Evolutionary conservation across 1,284 basidiomycete species (phyloP), one percentile per base, ranked within the genome.

Genomic region (Agaricales sp.): DNA sequence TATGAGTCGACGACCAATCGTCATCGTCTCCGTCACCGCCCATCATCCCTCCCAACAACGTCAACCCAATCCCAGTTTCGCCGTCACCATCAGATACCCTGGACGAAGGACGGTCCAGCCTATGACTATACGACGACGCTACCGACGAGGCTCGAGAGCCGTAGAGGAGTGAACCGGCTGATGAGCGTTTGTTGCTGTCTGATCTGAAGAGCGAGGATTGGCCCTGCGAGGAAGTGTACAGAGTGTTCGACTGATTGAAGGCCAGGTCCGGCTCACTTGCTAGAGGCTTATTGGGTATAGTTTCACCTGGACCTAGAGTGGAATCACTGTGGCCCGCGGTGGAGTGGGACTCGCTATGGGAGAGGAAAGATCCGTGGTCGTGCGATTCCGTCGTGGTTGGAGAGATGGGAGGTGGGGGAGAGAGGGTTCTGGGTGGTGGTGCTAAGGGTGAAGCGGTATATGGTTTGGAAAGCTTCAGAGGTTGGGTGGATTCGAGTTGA

Each of bases 1-100:
- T 48, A 38, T 55, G 54, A 35, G 50, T 54, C 45, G 48, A 51
- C 19, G 53, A 60, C 52, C 58, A 61, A 49, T 37, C 44, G 18
- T 46, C 49, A 22, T 51, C 50, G 11, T 51, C 53, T 18, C 49
- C 52, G 11, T 53, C 54, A 45, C 50, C 54, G 26, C 47, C 50
- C 8, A 44, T 46, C 16, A 53, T 24, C 46, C 45, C 45, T 24
- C 52, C 30, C 41, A 57, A 18, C 16, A 54, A 45, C 6, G 55
- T 52, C 25, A 55, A 37, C 2, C 52, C 51, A 26, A 54, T 53
- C 1, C 54, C 56, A 14, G 52, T 47, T 44, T 56, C 56, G 16
- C 52, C 56, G 12, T 56, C 53, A 2, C 52, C 56, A 14, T 56
- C 53, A 2, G 55, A 54, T 13, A 30, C 47, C 4, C 41, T 44